phyloP scores from a whole-genome alignment of 345 rosid species.

The Eucalyptus regnans region DNA sequence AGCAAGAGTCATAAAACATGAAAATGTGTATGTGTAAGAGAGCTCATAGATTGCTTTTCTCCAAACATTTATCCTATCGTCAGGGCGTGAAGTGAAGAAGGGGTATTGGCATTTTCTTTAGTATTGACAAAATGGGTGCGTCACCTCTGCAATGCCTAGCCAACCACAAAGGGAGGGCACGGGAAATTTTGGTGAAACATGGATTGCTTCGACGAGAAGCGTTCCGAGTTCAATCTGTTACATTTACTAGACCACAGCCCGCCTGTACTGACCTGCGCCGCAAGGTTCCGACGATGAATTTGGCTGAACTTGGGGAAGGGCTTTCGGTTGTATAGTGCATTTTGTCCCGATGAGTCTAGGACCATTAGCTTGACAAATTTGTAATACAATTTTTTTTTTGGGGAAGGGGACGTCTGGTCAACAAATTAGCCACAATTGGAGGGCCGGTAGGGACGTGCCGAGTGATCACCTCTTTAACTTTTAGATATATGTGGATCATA shows the following conservation, averaged over 20 bases:
- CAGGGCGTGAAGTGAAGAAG: background rate
- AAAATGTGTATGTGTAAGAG: background rate
- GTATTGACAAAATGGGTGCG: background rate
- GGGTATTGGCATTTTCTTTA: background rate
- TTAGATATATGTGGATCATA: too few relatives aligned
- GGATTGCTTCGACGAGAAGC: background rate
- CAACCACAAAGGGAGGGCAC: background rate
- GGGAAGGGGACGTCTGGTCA: too few relatives aligned
- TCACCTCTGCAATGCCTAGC: background rate
- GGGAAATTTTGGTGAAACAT: background rate
- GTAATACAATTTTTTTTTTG: too few relatives aligned
- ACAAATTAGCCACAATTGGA: too few relatives aligned
- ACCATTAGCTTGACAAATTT: background rate
- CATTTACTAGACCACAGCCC: background rate
- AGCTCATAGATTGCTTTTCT: background rate
- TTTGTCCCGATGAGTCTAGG: background rate
- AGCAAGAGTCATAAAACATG: background rate
- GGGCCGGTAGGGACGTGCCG: too few relatives aligned
- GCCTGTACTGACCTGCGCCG: background rate
- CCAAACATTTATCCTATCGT: background rate
- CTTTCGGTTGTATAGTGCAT: background rate
- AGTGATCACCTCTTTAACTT: too few relatives aligned
- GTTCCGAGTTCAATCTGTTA: background rate
- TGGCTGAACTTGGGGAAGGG: background rate
- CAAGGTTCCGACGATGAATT: background rate